phyloP scores from a whole-genome alignment of 495 filamentous ascomycete species.

The Penicillium mononematosum region DNA sequence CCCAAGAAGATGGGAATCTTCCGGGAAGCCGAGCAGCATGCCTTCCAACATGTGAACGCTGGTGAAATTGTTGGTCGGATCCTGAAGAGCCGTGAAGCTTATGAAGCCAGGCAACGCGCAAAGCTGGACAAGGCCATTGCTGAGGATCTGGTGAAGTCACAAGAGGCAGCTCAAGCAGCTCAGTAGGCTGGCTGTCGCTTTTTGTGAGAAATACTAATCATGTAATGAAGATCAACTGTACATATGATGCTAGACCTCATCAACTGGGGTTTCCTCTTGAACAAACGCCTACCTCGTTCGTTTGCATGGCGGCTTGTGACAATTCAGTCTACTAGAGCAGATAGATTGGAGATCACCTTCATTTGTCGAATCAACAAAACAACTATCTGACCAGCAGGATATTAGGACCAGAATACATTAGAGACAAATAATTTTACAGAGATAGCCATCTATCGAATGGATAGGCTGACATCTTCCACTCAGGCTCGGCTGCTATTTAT shows the following conservation, averaged over 20 bases:
- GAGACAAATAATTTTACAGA: constrained; percentile 23
- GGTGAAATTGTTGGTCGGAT: constrained; percentile 90
- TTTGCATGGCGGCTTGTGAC: background rate
- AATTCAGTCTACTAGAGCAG: background rate
- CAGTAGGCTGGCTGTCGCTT: constrained; percentile 10
- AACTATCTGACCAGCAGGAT: constrained; percentile 15
- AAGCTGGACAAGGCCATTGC: constrained; percentile 80
- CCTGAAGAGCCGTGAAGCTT: constrained; percentile 74
- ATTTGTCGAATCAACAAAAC: background rate
- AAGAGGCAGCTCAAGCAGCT: constrained; percentile 25
- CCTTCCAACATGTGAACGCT: constrained; percentile 85
- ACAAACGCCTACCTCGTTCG: constrained; percentile 3
- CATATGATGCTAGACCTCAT: constrained; percentile 17
- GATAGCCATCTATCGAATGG: constrained; percentile 1
- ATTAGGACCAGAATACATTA: constrained; percentile 17
- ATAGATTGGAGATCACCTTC: background rate
- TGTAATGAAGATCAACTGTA: constrained; percentile 22
- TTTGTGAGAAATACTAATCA: background rate
- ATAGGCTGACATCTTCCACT: constrained; percentile 6
- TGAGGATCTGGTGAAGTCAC: constrained; percentile 54
- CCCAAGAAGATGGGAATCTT: constrained; percentile 79
- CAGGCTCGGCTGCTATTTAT: constrained; percentile 19
- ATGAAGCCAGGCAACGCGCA: constrained; percentile 83
- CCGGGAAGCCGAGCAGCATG: constrained; percentile 67
- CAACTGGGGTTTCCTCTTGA: constrained; percentile 16